Conservation (phyloP, 2,329 filamentous ascomycete genomes). For the Hypoxylon sp. region DNA sequence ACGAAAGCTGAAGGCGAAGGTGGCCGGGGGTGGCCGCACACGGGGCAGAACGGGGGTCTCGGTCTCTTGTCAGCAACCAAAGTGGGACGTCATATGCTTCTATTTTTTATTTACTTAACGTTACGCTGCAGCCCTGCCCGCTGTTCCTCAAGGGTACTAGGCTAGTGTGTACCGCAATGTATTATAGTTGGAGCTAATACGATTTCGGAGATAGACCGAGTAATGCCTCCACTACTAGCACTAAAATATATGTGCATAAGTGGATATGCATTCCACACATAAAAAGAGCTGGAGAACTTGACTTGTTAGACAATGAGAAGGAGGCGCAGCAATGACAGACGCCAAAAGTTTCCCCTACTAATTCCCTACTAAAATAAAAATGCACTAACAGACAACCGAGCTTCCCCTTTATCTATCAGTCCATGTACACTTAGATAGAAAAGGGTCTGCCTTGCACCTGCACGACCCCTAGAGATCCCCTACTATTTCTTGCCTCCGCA, state of each 20-base stretch:
- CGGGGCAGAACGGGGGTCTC: not conserved
- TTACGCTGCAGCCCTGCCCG: conserved; percentile 33
- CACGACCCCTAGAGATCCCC: conserved; percentile 5
- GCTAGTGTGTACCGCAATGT: conserved; percentile 7
- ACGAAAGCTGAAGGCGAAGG: conserved; percentile 2
- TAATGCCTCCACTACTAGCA: conserved; percentile 2
- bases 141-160: conserved; percentile 21
- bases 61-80: not conserved
- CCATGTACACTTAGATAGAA: not conserved
- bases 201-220: conserved; percentile 1
- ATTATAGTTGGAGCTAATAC: not conserved
- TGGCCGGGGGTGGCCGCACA: not conserved
- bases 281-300: not conserved
- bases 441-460: conserved; percentile 1
- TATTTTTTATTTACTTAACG: conserved; percentile 34
- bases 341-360: not conserved
- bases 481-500: conserved; percentile 33
- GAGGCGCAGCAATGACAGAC: conserved; percentile 11
- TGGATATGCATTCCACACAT: not conserved
- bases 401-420: not conserved
- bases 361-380: too few species aligned
- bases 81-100: conserved; percentile 38
- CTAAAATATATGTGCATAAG: not conserved
- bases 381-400: not conserved
- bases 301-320: conserved; percentile 5